Evolutionary conservation across 371 early-diverging fungal species (phyloP), one percentile per base, ranked within the genome.

Genomic region (Mucor velutinosus): DNA sequence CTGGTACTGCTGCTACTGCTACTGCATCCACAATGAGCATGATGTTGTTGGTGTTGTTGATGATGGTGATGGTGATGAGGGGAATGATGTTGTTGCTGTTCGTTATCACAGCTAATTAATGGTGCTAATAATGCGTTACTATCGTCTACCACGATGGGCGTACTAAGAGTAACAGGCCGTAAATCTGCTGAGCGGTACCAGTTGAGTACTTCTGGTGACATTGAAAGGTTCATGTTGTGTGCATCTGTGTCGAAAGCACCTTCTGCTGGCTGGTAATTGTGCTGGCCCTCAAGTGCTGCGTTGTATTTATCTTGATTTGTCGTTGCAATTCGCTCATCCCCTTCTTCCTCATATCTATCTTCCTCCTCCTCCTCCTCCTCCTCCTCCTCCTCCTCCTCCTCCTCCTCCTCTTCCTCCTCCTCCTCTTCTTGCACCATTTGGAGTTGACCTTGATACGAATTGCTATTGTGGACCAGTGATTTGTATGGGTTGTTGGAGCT

Each of bases 141-240:
- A 14, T 59, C 3, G 41, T 51, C 21, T 10, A 59, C 19, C 32
- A 41, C 33, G 29, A 39, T 49, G n/a, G 59, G 53, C 29, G 59
- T 56, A 21, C 37, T 19, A 2, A 15, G 6, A n/a, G 21, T 25
- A 33, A 63, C 30, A 25, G 53, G 60, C 39, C 41, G 60, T 39
- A 47, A 33, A 33, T 73, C 73, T 7, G 71, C 71, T 23, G 81
- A 76, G 19, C 78, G 68, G 49, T 81, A 81, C 77, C 76, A 75
- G 19, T 78, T 58, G 5, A 81, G 57, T 11, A 81, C 47, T 37
- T 74, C 78, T 5, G 76, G 76, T 15, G 81, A 81, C 60, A 81
- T 67, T 0, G 78, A 73, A 30, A 63, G 37, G 14, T 59, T 59
- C 21, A 32, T 33, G 12, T 5, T 59, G 21, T 59, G 59, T 37